These are phyloP conservation scores for Phytopythium helicoides DNA, from an alignment of 352 stramenopile genomes.

Conservation along the genomic window DNA sequence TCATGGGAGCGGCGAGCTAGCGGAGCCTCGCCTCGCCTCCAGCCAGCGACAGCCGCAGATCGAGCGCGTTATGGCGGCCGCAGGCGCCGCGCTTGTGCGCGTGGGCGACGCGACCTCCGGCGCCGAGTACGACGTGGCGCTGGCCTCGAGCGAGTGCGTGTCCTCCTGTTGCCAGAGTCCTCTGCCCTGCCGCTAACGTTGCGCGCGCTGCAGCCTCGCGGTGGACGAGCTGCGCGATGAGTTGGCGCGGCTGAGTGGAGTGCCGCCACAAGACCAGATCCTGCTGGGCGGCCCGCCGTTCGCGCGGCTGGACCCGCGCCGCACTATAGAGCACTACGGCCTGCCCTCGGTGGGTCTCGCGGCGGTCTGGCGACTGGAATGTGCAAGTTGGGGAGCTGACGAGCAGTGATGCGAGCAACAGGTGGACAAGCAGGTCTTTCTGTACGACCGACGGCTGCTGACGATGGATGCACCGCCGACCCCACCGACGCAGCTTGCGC, in stretches of 20 bases:
- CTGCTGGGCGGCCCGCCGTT: slow-evolving; percentile 77
- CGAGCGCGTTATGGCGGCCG: too few species aligned
- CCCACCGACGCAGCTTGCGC: slow-evolving; percentile 26
- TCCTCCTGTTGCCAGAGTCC: too few species aligned
- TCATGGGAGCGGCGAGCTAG: not conserved
- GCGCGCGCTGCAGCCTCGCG: slow-evolving; percentile 36
- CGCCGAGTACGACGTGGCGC: slow-evolving; percentile 27
- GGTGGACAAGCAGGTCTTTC: slow-evolving; percentile 67
- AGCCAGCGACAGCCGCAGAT: not conserved
- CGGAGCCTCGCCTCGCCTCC: not conserved
- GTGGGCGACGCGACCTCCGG: slow-evolving; percentile 53
- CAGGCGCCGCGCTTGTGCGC: slow-evolving; percentile 17
- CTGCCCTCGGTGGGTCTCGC: slow-evolving; percentile 55
- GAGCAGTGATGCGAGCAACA: slow-evolving; percentile 3
- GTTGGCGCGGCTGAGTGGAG: slow-evolving; percentile 48
- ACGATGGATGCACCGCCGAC: slow-evolving; percentile 34
- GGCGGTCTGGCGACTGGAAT: too few species aligned
- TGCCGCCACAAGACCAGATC: slow-evolving; percentile 75
- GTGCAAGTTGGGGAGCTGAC: too few species aligned
- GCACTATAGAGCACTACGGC: slow-evolving; percentile 65
- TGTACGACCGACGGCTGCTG: slow-evolving; percentile 82
- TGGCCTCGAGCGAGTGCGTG: slow-evolving; percentile 53
- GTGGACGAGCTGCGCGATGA: slow-evolving; percentile 71
- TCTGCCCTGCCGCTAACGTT: slow-evolving; percentile 2
- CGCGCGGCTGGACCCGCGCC: slow-evolving; percentile 66